Percentiles rank a stretch among this genome's conserved stretches.
These are phyloP conservation scores for Pseudopyricularia javanii DNA, from an alignment of 2,329 filamentous ascomycete species.

Conservation along the genomic window DNA sequence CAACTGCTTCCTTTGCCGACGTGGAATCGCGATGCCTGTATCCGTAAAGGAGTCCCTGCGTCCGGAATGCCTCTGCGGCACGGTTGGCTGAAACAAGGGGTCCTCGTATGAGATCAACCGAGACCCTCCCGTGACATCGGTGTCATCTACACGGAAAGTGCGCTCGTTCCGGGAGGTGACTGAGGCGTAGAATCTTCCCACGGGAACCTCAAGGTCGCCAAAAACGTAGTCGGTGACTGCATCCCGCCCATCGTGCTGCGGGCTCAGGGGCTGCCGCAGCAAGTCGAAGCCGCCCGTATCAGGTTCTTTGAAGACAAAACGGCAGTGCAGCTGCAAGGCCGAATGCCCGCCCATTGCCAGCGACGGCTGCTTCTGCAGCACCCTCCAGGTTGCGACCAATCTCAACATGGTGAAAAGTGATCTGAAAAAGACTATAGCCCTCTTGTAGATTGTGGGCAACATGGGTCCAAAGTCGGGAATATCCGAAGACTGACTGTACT, in stretches of 20 bases:
- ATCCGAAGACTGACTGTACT: slow-evolving; percentile 35
- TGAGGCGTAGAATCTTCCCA: slow-evolving; percentile 69
- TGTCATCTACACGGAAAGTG: slow-evolving; percentile 83
- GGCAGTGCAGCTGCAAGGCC: slow-evolving; percentile 64
- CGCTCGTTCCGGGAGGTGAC: slow-evolving; percentile 81
- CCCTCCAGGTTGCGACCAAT: slow-evolving; percentile 77
- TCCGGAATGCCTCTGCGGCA: slow-evolving; percentile 40
- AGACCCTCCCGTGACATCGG: slow-evolving; percentile 81
- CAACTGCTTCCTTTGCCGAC: slow-evolving; percentile 31
- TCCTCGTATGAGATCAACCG: slow-evolving; percentile 89
- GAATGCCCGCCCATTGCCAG: slow-evolving; percentile 58
- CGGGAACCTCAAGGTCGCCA: slow-evolving; percentile 73
- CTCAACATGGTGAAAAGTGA: slow-evolving; percentile 74
- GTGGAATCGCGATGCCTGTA: slow-evolving; percentile 50
- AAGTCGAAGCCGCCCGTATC: slow-evolving; percentile 50
- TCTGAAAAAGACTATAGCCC: slow-evolving; percentile 87
- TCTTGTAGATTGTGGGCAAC: slow-evolving; percentile 89
- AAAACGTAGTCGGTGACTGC: slow-evolving; percentile 69
- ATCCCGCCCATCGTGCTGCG: slow-evolving; percentile 43
- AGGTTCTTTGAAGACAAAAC: slow-evolving; percentile 54
- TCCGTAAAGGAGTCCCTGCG: slow-evolving; percentile 31
- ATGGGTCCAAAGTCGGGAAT: slow-evolving; percentile 45
- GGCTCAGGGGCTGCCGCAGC: slow-evolving; percentile 50
- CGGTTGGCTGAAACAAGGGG: slow-evolving; percentile 70
- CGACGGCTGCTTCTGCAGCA: slow-evolving; percentile 61